A percentile compares a stretch with the other conserved stretches of the same genome.
Conservation (phyloP, 2,329 filamentous ascomycete genomes). For the Phymatotrichopsis omnivora region DNA sequence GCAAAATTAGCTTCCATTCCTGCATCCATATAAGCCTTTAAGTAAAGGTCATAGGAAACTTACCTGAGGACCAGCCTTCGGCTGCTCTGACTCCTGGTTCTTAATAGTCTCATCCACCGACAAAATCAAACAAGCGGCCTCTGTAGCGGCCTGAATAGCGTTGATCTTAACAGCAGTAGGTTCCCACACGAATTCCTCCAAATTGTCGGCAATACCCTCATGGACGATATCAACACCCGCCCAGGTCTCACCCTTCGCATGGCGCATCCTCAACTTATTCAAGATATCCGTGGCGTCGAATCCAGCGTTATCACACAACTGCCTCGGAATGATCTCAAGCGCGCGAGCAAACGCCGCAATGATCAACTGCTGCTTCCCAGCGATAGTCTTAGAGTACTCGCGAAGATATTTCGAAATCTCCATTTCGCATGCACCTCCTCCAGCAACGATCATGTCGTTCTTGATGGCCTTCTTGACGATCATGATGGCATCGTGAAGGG, state of each 20-base stretch:
- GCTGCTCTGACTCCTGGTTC: constrained; percentile 84
- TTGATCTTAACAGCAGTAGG: constrained; percentile 93
- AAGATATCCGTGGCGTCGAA: constrained; percentile 98
- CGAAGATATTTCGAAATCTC: constrained; percentile 84
- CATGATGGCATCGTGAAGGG: constrained; percentile 98
- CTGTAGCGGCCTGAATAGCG: constrained; percentile 88
- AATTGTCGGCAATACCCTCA: constrained; percentile 88
- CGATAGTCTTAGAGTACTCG: constrained; percentile 84
- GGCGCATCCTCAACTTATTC: constrained; percentile 90
- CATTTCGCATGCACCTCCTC: constrained; percentile 93
- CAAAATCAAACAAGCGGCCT: constrained; percentile 89
- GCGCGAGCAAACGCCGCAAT: constrained; percentile 98
- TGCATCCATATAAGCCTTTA: not conserved
- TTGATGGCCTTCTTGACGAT: constrained; percentile 97
- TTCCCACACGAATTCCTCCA: constrained; percentile 96
- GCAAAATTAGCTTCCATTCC: not conserved
- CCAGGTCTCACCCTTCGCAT: constrained; percentile 86
- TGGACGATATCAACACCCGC: constrained; percentile 90
- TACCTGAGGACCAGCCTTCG: constrained; percentile 63
- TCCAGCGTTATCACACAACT: constrained; percentile 96
- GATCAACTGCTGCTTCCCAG: constrained; percentile 91
- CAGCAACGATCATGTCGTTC: constrained; percentile 88
- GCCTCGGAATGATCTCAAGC: constrained; percentile 88
- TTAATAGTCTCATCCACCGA: constrained; percentile 97
- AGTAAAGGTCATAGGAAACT: constrained; percentile 5